Percentiles rank a stretch among this genome's conserved stretches.
phyloP scores from a whole-genome alignment of 495 filamentous ascomycete species.

The Aspergillus funiculosus region DNA sequence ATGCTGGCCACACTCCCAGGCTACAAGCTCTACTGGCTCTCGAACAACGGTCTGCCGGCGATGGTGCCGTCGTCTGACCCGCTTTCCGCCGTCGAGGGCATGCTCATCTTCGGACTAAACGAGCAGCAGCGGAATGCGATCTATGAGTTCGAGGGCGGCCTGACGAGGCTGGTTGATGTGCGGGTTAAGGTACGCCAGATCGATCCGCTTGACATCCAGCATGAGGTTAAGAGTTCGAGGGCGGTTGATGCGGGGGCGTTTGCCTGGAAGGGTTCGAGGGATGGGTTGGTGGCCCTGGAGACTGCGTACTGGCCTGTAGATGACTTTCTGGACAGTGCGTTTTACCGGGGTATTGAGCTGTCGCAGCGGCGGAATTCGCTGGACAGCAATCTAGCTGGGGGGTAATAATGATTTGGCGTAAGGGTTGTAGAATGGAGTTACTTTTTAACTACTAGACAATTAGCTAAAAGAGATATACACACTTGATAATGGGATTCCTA shows the following conservation, averaged over 20 bases:
- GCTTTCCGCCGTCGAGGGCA: constrained; percentile 20
- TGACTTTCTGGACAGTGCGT: constrained; percentile 17
- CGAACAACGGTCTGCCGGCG: constrained; percentile 15
- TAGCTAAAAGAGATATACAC: too few relatives aligned
- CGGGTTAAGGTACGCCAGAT: constrained; percentile 20
- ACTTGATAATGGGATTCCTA: too few relatives aligned
- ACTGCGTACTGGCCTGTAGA: constrained; percentile 16
- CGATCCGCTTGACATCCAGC: not conserved
- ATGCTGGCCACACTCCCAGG: constrained; percentile 22
- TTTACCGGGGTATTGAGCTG: constrained; percentile 24
- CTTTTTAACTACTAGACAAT: too few relatives aligned
- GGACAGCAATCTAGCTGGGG: too few relatives aligned
- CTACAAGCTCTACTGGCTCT: constrained; percentile 20
- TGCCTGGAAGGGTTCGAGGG: constrained; percentile 14
- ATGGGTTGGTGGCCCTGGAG: constrained; percentile 13
- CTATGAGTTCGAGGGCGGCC: constrained; percentile 22
- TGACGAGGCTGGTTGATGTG: constrained; percentile 20
- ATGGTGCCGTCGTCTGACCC: constrained; percentile 18
- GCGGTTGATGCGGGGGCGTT: constrained; percentile 24
- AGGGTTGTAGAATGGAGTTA: too few relatives aligned
- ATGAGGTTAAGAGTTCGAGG: constrained; percentile 9
- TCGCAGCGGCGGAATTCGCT: too few relatives aligned
- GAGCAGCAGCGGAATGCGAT: constrained; percentile 21
- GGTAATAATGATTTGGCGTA: too few relatives aligned
- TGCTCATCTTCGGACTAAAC: constrained; percentile 27